Percentiles rank a stretch among this genome's conserved stretches.
These are phyloP conservation scores for Diaporthe eres DNA, from an alignment of 2,329 filamentous ascomycete species.

Conservation along the genomic window DNA sequence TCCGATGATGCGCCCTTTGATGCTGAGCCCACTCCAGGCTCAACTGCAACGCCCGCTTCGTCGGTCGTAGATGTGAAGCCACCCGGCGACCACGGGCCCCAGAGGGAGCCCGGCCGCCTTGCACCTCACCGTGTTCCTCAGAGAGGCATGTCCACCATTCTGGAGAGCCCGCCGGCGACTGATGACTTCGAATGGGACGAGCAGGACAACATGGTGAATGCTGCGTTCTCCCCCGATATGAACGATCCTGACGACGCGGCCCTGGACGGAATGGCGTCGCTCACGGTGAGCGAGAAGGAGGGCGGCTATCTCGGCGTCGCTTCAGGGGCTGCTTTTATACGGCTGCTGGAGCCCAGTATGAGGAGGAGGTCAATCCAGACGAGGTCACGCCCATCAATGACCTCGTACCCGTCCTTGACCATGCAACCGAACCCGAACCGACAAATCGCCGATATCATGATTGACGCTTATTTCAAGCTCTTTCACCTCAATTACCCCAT, in stretches of 20 bases:
- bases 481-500: slow-evolving; percentile 62
- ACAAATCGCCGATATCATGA: slow-evolving; percentile 46
- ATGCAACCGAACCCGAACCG: slow-evolving; percentile 51
- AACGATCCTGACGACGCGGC: slow-evolving; percentile 48
- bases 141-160: slow-evolving; percentile 42
- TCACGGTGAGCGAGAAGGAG: slow-evolving; percentile 53
- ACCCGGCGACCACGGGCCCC: slow-evolving; percentile 26
- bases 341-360: slow-evolving; percentile 52
- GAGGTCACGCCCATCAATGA: slow-evolving; percentile 39
- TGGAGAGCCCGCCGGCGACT: slow-evolving; percentile 52
- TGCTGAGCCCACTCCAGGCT: slow-evolving; percentile 34
- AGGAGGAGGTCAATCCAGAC: slow-evolving; percentile 45
- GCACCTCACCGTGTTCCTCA: slow-evolving; percentile 41
- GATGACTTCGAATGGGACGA: slow-evolving; percentile 57
- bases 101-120: slow-evolving; percentile 40
- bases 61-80: slow-evolving; percentile 36
- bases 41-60: slow-evolving; percentile 25
- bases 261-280: slow-evolving; percentile 56
- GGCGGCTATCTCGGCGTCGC: slow-evolving; percentile 62
- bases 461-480: slow-evolving; percentile 58
- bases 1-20: slow-evolving; percentile 39
- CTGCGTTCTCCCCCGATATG: slow-evolving; percentile 47
- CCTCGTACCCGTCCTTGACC: slow-evolving; percentile 41
- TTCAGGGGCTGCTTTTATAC: slow-evolving; percentile 60
- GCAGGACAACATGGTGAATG: slow-evolving; percentile 48